Base-by-base conservation (phyloP, 768 basidiomycete species). In the Kwoniella pini region DNA sequence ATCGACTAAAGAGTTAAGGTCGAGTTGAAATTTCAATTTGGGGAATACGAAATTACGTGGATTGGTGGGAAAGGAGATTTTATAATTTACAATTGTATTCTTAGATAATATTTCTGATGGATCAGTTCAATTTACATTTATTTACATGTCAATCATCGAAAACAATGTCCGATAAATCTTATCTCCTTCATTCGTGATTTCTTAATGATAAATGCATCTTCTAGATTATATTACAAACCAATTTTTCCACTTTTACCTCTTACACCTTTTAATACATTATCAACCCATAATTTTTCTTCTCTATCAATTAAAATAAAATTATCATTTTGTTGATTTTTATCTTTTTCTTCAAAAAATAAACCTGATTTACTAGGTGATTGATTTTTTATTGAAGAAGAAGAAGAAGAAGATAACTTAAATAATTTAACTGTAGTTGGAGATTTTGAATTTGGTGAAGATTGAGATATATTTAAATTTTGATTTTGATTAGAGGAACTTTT, bases 261-360 rank as follows among this genome's bases (percentile, higher is more conserved):
- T 3, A 72, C 64, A 2, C 69, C 72, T 42, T 65, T 74, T 60
- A 68, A 64, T 13, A 71, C 65, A 52, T 71, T 71, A 45, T 74
- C 67, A 0, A 71, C 65, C 65, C 67, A 71, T 50, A 69, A 64
- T 60, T 66, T 71, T 56, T 74, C 72, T 40, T 69, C 72, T 27
- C 69, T 65, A 40, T 74, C 69, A 0, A 74, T 64, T 57, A 74
- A 28, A 2, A 74, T 67, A 44, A 74, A 74, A 22, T 69, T 69
- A 15, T 54, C 72, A 15, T 33, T 27, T 31, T 49, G 52, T 5
- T 15, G 12, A 39, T 31, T 28, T n/a, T 15, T 27, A 31, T 51
- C 54, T 24, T 64, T 45, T 13, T 57, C 27, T 40, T 64, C 67
- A 43, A 56, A 72, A 46, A 70, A 72, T 24, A 72, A 57, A 2